These are phyloP conservation scores for Sungouiella blattae DNA, from an alignment of 805 yeast genomes.

Conservation along the genomic window DNA sequence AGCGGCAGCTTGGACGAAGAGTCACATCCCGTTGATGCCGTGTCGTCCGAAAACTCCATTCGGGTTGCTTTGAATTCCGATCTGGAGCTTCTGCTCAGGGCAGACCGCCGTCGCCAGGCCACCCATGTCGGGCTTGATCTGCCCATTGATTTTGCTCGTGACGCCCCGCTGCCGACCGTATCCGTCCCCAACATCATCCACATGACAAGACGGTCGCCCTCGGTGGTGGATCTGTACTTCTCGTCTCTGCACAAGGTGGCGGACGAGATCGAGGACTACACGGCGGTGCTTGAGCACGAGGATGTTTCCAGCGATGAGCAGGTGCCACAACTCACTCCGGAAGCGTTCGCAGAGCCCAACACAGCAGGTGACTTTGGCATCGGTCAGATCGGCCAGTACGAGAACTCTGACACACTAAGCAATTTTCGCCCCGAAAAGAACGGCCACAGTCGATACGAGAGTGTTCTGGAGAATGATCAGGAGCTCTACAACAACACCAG, in stretches of 20 bases:
- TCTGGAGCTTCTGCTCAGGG: constrained; percentile 1
- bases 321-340: too few species aligned
- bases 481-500: constrained; percentile 10
- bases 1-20: constrained; percentile 7
- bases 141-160: constrained; percentile 11
- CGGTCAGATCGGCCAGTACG: too few species aligned
- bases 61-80: background rate
- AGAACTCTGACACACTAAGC: background rate
- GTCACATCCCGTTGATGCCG: background rate
- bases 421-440: too few species aligned
- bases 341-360: too few species aligned
- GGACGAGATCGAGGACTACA: too few species aligned
- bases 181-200: constrained; percentile 11
- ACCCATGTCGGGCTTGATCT: too few species aligned
- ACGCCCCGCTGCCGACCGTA: constrained; percentile 6
- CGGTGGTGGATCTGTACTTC: constrained; percentile 14
- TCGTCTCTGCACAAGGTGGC: background rate
- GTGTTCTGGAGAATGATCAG: background rate
- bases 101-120: too few species aligned
- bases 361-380: too few species aligned
- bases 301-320: too few species aligned
- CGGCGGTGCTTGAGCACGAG: too few species aligned
- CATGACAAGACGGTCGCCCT: constrained; percentile 8
- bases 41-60: constrained; percentile 5
- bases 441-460: too few species aligned